These are phyloP conservation scores for Lactifluus rugatus DNA, from an alignment of 768 basidiomycete species.

Conservation along the genomic window DNA sequence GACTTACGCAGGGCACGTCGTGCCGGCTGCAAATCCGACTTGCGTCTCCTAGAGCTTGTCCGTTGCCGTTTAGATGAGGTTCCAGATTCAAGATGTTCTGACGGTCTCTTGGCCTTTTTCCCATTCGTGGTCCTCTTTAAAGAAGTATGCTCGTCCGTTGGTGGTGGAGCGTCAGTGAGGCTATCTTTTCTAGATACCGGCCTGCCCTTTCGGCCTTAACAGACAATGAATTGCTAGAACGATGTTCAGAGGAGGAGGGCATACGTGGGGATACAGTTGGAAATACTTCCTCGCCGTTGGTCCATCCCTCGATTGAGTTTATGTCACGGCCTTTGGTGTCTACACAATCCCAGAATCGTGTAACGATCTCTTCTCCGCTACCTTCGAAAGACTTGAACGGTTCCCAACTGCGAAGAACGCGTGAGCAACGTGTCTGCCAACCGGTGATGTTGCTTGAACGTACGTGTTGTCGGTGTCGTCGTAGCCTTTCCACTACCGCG, in stretches of 20 bases:
- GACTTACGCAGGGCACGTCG: neutral
- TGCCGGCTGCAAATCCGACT: neutral
- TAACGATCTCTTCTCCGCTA: conserved; percentile 9
- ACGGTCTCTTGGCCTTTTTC: neutral
- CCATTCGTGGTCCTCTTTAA: neutral
- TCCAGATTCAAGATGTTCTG: neutral
- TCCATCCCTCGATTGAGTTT: conserved; percentile 10
- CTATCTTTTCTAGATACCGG: neutral
- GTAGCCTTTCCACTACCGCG: conserved; percentile 19
- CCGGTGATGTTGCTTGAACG: neutral
- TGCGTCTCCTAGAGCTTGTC: conserved; percentile 2
- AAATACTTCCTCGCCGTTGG: conserved; percentile 17
- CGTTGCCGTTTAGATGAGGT: conserved; percentile 9
- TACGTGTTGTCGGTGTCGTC: conserved; percentile 17
- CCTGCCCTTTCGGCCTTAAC: conserved; percentile 3
- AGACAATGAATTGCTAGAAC: neutral
- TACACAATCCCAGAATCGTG: conserved; percentile 17
- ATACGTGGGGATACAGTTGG: conserved; percentile 15
- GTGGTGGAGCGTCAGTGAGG: neutral
- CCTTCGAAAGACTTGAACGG: conserved; percentile 16
- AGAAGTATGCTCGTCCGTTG: neutral
- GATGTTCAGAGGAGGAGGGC: neutral
- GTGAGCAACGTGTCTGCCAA: neutral
- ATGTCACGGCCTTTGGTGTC: conserved; percentile 13
- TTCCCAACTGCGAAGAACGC: conserved; percentile 14